phyloP scores from a whole-genome alignment of 768 basidiomycete genomes.

The Tricholoma saponaceum region DNA sequence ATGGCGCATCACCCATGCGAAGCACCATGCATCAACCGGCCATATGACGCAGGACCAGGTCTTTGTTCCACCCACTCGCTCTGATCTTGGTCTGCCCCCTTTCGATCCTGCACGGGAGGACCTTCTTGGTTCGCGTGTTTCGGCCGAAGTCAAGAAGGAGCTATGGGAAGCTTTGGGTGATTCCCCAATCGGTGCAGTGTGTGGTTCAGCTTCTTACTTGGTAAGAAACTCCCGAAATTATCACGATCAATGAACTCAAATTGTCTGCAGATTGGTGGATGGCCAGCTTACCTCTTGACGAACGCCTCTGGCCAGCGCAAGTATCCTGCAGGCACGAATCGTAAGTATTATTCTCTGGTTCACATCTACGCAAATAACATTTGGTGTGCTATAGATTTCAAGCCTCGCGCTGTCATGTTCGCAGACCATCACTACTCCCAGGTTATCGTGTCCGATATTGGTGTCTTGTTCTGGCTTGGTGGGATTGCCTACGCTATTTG shows the following conservation, averaged over 20 bases:
- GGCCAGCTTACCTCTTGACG: constrained; percentile 75
- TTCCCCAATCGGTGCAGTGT: constrained; percentile 72
- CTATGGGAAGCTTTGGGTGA: constrained; percentile 87
- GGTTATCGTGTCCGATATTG: constrained; percentile 79
- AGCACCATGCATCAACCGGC: constrained; percentile 92
- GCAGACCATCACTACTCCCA: constrained; percentile 73
- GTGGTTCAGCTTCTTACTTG: constrained; percentile 53
- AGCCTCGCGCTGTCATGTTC: constrained; percentile 76
- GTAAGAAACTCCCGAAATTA: constrained; percentile 32
- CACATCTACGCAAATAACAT: background rate
- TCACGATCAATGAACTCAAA: background rate
- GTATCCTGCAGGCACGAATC: constrained; percentile 79
- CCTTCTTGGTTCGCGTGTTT: constrained; percentile 56
- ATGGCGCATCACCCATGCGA: constrained; percentile 91
- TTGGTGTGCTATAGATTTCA: constrained; percentile 54
- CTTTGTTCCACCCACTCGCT: constrained; percentile 89
- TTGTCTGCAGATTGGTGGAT: constrained; percentile 62
- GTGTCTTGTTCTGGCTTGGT: constrained; percentile 70
- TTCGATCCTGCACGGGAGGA: constrained; percentile 70
- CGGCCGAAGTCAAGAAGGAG: constrained; percentile 65
- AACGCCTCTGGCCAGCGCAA: constrained; percentile 85
- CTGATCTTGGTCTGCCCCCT: constrained; percentile 57
- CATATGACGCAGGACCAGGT: constrained; percentile 97
- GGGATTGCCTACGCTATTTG: constrained; percentile 53
- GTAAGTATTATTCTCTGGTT: constrained; percentile 37